Conservation (phyloP, 2,329 filamentous ascomycete genomes). For the Cryphonectria radicalis region DNA sequence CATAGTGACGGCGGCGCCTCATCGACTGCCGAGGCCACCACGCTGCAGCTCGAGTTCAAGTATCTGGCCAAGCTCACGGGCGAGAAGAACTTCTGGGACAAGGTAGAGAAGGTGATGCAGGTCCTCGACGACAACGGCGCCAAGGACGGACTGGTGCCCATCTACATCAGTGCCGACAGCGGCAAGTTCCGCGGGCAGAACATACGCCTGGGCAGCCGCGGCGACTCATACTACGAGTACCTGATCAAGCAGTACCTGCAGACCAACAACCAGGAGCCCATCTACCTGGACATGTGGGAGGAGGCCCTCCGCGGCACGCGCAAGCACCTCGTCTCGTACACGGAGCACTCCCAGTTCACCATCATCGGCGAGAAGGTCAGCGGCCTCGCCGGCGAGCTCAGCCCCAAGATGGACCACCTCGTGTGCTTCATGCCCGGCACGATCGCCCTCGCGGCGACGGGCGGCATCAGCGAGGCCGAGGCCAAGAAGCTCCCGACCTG, state of each 20-base stretch:
- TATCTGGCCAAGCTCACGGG: constrained; percentile 94
- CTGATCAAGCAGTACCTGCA: constrained; percentile 98
- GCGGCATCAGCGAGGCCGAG: constrained; percentile 73
- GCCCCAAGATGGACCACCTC: constrained; percentile 96
- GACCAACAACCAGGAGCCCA: constrained; percentile 80
- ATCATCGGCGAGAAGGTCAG: constrained; percentile 83
- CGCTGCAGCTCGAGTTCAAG: constrained; percentile 93
- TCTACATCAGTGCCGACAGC: constrained; percentile 80
- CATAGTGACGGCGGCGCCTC: constrained; percentile 87
- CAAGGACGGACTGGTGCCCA: constrained; percentile 84
- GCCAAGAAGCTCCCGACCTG: constrained; percentile 75
- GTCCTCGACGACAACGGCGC: constrained; percentile 82
- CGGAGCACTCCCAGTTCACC: constrained; percentile 78
- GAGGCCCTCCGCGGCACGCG: constrained; percentile 83
- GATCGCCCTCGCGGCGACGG: constrained; percentile 86
- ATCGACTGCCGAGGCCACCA: constrained; percentile 91
- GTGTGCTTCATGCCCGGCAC: constrained; percentile 98
- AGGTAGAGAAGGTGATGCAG: constrained; percentile 88
- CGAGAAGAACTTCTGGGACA: constrained; percentile 90
- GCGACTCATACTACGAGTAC: constrained; percentile 98
- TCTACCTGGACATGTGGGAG: constrained; percentile 94
- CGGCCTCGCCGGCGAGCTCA: constrained; percentile 68
- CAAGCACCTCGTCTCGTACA: constrained; percentile 91
- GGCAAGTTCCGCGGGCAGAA: constrained; percentile 83
- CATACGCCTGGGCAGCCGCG: constrained; percentile 88